These are phyloP conservation scores for Arachis monticola DNA, from an alignment of 331 rosid genomes.

Conservation along the genomic window DNA sequence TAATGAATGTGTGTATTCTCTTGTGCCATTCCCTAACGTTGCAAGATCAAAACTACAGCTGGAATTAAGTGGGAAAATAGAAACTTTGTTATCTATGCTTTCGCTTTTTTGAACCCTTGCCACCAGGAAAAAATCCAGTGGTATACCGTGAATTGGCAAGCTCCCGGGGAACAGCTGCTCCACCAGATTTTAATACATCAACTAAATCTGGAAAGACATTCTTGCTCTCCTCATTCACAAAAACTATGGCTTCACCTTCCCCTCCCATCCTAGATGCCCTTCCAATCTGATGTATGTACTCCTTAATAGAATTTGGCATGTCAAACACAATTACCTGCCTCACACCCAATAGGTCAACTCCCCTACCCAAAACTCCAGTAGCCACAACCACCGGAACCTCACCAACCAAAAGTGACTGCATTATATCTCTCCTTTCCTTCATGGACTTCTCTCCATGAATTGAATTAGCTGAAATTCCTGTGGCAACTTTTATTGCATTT, in stretches of 20 bases:
- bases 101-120: constrained; percentile 53
- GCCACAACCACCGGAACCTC: constrained; percentile 84
- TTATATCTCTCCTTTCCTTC: constrained; percentile 85
- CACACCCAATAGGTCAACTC: constrained; percentile 76
- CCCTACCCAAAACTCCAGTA: constrained; percentile 89
- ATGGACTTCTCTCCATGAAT: constrained; percentile 89
- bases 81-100: constrained; percentile 39
- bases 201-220: constrained; percentile 64
- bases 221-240: constrained; percentile 74
- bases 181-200: constrained; percentile 64
- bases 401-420: constrained; percentile 69
- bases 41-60: constrained; percentile 9
- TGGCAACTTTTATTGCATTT: constrained; percentile 69
- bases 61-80: constrained; percentile 7
- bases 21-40: constrained; percentile 25
- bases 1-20: constrained; percentile 37
- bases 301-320: constrained; percentile 82
- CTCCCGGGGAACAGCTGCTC: constrained; percentile 77
- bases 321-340: constrained; percentile 84
- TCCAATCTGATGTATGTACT: constrained; percentile 89
- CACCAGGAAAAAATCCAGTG: constrained; percentile 38
- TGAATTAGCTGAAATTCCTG: constrained; percentile 70
- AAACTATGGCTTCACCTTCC: constrained; percentile 77
- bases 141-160: constrained; percentile 57
- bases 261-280: constrained; percentile 92